Evolutionary conservation across 1,139 yeast genomes (phyloP), one percentile per base, ranked within the genome.

Genomic region (Entelexis sorbosivorans): DNA sequence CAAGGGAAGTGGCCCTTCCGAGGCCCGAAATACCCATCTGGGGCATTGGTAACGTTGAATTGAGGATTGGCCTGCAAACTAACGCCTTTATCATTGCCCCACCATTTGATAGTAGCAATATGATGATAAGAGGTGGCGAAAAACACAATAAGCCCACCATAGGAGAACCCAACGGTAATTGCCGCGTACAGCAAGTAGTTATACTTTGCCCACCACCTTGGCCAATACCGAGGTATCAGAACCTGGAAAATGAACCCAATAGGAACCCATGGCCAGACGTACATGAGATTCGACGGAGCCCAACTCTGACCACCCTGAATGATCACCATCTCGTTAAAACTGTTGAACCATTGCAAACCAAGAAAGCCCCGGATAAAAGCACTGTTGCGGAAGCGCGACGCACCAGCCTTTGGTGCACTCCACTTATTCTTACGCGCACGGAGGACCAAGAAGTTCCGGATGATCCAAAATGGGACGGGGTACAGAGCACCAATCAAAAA

Each of bases 141-240:
- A 51, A 60, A 60, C 45, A 53, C 40, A 71, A 75, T 55, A 10
- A 59, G 49, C 0, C 48, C 62, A 2, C 55, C 52, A 40, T 54
- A 73, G 0, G 83, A 83, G 36, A 78, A 74, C 22, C 84, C 85
- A 2, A 83, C 79, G 8, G 74, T 67, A 44, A 79, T 64, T 2
- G 78, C 83, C 54, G 78, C 72, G 16, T 81, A 71, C 35, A 80
- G 66, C 13, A 81, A 73, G 63, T 80, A 81, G 62, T 77, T 79
- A 66, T 79, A 81, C 60, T 73, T 72, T 32, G 67, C 68, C 67
- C 74, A 73, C 78, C 81, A 74, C 16, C 70, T 63, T 14, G 70
- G 59, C 58, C 72, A 73, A 56, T 74, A 69, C 55, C 64, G 69
- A 55, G 71, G 76, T 55, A 76, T 65, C 59, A 69, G 65, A 58